A percentile compares a stretch with the other conserved stretches of the same genome.
These are phyloP conservation scores for Oryza officinalis DNA, from an alignment of 176 grass and related monocot genomes.

Conservation along the genomic window DNA sequence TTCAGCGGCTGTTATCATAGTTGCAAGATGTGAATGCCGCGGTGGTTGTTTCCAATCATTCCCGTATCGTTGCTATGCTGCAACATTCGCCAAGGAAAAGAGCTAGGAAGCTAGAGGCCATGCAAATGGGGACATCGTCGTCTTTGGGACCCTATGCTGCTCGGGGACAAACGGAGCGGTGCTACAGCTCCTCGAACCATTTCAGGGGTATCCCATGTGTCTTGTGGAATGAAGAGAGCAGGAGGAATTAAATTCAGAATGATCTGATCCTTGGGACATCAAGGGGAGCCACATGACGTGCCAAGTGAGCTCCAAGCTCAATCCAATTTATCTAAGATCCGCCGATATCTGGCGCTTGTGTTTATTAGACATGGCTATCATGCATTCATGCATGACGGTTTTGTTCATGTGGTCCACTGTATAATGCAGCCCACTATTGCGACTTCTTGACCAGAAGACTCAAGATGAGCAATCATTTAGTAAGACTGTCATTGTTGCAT, in stretches of 20 bases:
- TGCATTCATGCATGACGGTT: conserved; percentile 2
- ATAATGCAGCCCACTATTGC: background rate
- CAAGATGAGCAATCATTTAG: background rate
- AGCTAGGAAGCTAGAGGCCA: background rate
- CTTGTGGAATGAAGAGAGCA: background rate
- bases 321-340: background rate
- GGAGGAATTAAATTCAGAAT: background rate
- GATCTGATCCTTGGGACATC: background rate
- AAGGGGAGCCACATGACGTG: background rate
- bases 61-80: conserved; percentile 32
- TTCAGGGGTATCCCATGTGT: conserved; percentile 49
- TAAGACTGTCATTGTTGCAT: background rate
- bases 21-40: conserved; percentile 39
- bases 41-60: conserved; percentile 52
- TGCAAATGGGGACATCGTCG: conserved; percentile 11
- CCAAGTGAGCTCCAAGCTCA: background rate
- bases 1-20: conserved; percentile 36
- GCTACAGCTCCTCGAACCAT: conserved; percentile 14
- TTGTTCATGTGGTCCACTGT: background rate
- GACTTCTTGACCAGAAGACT: background rate
- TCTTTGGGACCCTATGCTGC: conserved; percentile 1
- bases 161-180: background rate
- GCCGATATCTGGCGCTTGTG: background rate
- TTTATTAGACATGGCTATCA: background rate
- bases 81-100: background rate